These are phyloP conservation scores for Umbellularia californica DNA, from an alignment of 164 flowering plant genomes.

Conservation along the genomic window DNA sequence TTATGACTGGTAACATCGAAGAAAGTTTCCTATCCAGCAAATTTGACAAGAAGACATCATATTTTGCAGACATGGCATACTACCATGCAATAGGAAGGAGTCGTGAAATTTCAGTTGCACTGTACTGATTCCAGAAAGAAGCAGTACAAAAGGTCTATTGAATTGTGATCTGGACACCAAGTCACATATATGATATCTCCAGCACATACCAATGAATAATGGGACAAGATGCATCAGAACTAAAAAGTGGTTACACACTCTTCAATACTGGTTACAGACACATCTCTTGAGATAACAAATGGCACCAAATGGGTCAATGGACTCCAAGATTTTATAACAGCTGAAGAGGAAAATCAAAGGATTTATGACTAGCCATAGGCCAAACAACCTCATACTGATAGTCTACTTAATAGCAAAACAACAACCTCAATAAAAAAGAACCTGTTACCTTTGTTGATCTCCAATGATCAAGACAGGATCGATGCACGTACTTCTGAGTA, in stretches of 20 bases:
- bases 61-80: too few relatives aligned
- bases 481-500: slow-evolving; percentile 92
- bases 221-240: not conserved
- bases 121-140: not conserved
- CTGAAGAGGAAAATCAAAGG: not conserved
- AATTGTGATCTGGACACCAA: not conserved
- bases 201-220: not conserved
- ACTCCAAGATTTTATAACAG: too few relatives aligned
- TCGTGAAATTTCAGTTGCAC: not conserved
- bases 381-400: not conserved
- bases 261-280: not conserved
- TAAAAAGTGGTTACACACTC: not conserved
- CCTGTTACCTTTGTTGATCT: slow-evolving; percentile 84
- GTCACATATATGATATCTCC: not conserved
- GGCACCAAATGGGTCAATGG: not conserved
- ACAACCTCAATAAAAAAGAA: not conserved
- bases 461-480: slow-evolving; percentile 98
- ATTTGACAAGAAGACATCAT: not conserved
- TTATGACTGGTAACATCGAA: too few relatives aligned
- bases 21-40: not conserved
- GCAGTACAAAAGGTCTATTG: not conserved
- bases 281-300: not conserved
- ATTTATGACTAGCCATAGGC: not conserved
- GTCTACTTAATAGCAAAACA: not conserved
- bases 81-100: not conserved